Base-by-base conservation (phyloP, 805 yeast species). In the Cyberlindnera petersonii region DNA sequence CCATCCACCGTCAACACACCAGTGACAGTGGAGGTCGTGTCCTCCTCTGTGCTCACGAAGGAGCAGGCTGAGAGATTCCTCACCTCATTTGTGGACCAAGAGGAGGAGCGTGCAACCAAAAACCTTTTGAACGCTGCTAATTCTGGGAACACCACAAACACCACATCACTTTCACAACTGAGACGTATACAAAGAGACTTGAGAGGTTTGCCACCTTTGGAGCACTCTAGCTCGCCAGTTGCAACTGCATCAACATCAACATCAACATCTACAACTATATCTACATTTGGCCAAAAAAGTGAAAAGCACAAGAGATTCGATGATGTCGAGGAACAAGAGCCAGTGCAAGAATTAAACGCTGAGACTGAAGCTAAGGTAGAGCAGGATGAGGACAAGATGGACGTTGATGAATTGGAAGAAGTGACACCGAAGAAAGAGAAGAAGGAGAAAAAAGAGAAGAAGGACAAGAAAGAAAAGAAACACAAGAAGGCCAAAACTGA, bases 181-280 rank as follows among this genome's bases (percentile, higher is more conserved):
- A 73, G 69, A 52, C 72, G 95, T 57, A 66, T 84, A 28, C 91
- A 82, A 56, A 73, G 95, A 62, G 86, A 82, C 47, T 73, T 85
- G 48, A 69, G 87, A 49, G 95, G 95, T 1, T 69, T 86, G 42
- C 91, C 94, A 9, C 94, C 95, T 26, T 40, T 58, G 42, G 61
- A 58, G 22, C 29, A 47, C 3, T 35, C 49, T 4, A 39, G 41
- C 11, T 33, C 42, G 21, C 34, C 50, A 22, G 34, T 39, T 23
- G 33, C 42, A n/a, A n/a, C n/a, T n/a, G n/a, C n/a, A n/a, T n/a
- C n/a, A n/a, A n/a, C n/a, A n/a, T n/a, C n/a, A n/a, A n/a, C n/a
- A n/a, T n/a, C n/a, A n/a, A n/a, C n/a, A n/a, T n/a, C n/a, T n/a
- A 8, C 29, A 4, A 17, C 31, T 15, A 26, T 10, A 6, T 21